phyloP scores from a whole-genome alignment of 2,329 filamentous ascomycete species.

The Corniculantispora saksenae region DNA sequence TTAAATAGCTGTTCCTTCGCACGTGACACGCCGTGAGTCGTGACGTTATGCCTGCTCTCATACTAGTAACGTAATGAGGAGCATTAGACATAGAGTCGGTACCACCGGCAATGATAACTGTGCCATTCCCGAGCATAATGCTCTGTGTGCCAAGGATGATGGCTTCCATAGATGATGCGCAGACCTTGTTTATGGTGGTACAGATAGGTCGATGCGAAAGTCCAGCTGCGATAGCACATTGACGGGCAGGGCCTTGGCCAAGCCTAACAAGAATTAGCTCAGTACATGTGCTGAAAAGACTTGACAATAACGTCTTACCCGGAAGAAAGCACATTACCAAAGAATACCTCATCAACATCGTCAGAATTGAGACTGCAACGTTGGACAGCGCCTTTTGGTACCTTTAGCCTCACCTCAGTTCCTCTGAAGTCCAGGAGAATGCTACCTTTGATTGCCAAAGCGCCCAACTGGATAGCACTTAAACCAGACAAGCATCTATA shows the following conservation, averaged over 20 bases:
- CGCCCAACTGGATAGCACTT: too few relatives aligned
- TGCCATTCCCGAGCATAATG: slow-evolving; percentile 93
- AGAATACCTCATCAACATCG: slow-evolving; percentile 94
- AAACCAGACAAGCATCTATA: too few relatives aligned
- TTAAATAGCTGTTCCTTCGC: too few relatives aligned
- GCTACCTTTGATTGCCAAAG: too few relatives aligned
- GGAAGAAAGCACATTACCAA: slow-evolving; percentile 96
- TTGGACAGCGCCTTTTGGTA: slow-evolving; percentile 82
- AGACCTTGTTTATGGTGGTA: slow-evolving; percentile 99
- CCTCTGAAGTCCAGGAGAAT: too few relatives aligned
- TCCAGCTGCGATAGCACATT: slow-evolving; percentile 88
- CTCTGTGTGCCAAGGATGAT: slow-evolving; percentile 94
- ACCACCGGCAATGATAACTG: slow-evolving; percentile 89
- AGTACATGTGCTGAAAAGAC: too few relatives aligned
- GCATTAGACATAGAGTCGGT: slow-evolving; percentile 98
- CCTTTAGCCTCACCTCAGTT: too few relatives aligned
- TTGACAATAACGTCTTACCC: slow-evolving; percentile 67
- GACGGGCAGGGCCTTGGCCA: slow-evolving; percentile 93
- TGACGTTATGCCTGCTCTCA: too few relatives aligned
- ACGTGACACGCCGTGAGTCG: too few relatives aligned
- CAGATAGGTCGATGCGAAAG: slow-evolving; percentile 77
- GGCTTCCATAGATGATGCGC: slow-evolving; percentile 91
- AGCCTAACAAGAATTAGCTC: slow-evolving; percentile 58
- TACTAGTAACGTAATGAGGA: slow-evolving; percentile 96
- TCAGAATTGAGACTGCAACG: slow-evolving; percentile 85